phyloP scores from a whole-genome alignment of 2,329 filamentous ascomycete species.

The Incumbomyces delicatus region DNA sequence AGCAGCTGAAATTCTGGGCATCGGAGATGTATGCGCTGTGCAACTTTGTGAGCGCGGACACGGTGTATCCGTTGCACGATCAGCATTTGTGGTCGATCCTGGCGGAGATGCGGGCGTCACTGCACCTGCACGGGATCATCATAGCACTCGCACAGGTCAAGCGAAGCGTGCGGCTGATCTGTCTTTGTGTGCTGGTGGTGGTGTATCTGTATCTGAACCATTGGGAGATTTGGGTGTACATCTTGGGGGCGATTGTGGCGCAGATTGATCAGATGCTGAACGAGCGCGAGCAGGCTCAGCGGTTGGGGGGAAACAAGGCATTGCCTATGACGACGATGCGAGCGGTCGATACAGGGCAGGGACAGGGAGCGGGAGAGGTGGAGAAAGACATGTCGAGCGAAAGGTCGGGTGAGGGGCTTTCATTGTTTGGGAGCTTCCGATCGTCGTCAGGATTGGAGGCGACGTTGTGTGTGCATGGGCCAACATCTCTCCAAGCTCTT shows the following conservation, averaged over 20 bases:
- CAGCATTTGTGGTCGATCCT: constrained; percentile 41
- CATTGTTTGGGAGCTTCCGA: neutral
- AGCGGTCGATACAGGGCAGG: neutral
- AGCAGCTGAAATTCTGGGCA: constrained; percentile 31
- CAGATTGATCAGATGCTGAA: constrained; percentile 31
- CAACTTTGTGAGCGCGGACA: constrained; percentile 14
- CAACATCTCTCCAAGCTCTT: constrained; percentile 12
- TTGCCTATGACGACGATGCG: neutral
- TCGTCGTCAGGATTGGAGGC: neutral
- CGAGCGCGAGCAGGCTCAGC: constrained; percentile 12
- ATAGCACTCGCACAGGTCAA: constrained; percentile 31
- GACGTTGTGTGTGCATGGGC: neutral
- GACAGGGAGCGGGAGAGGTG: neutral
- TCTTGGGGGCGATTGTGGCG: constrained; percentile 34
- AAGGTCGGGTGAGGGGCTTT: neutral
- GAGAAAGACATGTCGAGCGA: neutral
- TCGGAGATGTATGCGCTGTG: constrained; percentile 19
- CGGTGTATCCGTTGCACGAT: constrained; percentile 30
- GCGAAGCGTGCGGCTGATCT: constrained; percentile 25
- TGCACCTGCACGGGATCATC: constrained; percentile 34
- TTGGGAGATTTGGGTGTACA: constrained; percentile 37
- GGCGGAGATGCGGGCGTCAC: constrained; percentile 36
- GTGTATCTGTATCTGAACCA: constrained; percentile 35
- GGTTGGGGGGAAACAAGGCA: neutral
- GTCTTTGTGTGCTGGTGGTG: constrained; percentile 27